Evolutionary conservation across 768 basidiomycete species (phyloP).

Genomic region (Boletus sp.): DNA sequence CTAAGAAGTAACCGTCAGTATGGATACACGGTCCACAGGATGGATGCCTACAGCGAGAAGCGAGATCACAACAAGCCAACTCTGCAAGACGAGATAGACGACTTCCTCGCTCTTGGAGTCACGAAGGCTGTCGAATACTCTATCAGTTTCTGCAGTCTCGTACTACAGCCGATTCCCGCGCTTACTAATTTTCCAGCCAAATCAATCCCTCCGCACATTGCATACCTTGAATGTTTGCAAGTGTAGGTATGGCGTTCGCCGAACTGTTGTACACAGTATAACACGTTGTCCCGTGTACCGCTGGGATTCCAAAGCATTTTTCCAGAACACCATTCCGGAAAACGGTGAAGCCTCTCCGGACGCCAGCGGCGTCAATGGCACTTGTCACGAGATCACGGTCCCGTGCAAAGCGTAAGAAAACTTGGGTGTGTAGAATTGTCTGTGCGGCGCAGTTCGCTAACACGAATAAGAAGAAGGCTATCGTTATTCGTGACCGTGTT

Average conservation of each 20-base stretch:
- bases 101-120: constrained; percentile 46
- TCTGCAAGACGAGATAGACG: constrained; percentile 43
- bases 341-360: constrained; percentile 24
- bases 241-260: no score
- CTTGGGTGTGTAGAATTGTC: constrained; percentile 39
- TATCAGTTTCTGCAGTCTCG: neutral
- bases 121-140: constrained; percentile 17
- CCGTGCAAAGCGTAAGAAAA: constrained; percentile 37
- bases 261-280: constrained; percentile 15
- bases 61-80: constrained; percentile 48
- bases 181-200: constrained; percentile 49
- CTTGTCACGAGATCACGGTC: constrained; percentile 34
- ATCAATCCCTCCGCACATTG: constrained; percentile 43
- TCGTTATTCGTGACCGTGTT: constrained; percentile 49
- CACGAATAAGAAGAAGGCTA: constrained; percentile 47
- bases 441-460: constrained; percentile 42
- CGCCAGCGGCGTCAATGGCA: constrained; percentile 32
- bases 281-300: constrained; percentile 24
- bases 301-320: constrained; percentile 43
- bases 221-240: constrained; percentile 7
- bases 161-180: neutral
- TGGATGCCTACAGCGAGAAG: constrained; percentile 42
- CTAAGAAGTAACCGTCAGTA: constrained; percentile 26
- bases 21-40: neutral
- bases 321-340: constrained; percentile 16